Percentiles rank a stretch among this genome's conserved stretches.
phyloP scores from a whole-genome alignment of 2,329 filamentous ascomycete genomes.

The Ophidiomyces ophidiicola region DNA sequence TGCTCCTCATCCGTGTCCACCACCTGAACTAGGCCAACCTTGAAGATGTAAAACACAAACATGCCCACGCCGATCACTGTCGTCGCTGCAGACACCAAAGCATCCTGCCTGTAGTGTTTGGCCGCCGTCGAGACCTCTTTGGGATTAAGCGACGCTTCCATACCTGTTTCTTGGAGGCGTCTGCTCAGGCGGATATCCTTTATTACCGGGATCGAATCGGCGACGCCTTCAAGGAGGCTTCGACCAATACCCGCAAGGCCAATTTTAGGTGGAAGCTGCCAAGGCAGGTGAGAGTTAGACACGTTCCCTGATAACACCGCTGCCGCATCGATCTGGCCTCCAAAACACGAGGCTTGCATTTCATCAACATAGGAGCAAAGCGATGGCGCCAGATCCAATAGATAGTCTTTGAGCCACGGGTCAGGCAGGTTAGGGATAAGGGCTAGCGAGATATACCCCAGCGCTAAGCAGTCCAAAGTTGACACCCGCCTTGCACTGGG shows the following conservation, averaged over 20 bases:
- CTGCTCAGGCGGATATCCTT: slow-evolving; percentile 27
- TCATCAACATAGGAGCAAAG: slow-evolving; percentile 37
- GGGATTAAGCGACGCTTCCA: slow-evolving; percentile 20
- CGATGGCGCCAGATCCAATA: slow-evolving; percentile 39
- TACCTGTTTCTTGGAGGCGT: slow-evolving; percentile 26
- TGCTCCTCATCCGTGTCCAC: slow-evolving; percentile 4
- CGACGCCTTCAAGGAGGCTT: slow-evolving; percentile 26
- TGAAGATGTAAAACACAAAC: slow-evolving; percentile 28
- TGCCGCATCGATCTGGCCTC: slow-evolving; percentile 15
- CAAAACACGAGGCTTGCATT: slow-evolving; percentile 30
- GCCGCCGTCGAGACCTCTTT: slow-evolving; percentile 21
- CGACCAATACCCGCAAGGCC: slow-evolving; percentile 24
- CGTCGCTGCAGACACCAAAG: slow-evolving; percentile 27
- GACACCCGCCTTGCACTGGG: slow-evolving; percentile 40
- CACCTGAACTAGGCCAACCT: slow-evolving; percentile 20
- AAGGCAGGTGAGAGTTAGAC: slow-evolving; percentile 23
- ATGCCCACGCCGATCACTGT: slow-evolving; percentile 26
- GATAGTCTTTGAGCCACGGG: slow-evolving; percentile 48
- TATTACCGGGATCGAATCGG: slow-evolving; percentile 29
- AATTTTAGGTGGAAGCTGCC: slow-evolving; percentile 26
- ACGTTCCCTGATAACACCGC: slow-evolving; percentile 4
- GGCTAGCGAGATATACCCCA: slow-evolving; percentile 69
- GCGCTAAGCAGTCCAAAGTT: slow-evolving; percentile 64
- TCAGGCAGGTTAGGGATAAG: slow-evolving; percentile 49
- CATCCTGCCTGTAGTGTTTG: slow-evolving; percentile 23